These are phyloP conservation scores for Pyrus hybrid DNA, from an alignment of 331 rosid species.

Conservation along the genomic window DNA sequence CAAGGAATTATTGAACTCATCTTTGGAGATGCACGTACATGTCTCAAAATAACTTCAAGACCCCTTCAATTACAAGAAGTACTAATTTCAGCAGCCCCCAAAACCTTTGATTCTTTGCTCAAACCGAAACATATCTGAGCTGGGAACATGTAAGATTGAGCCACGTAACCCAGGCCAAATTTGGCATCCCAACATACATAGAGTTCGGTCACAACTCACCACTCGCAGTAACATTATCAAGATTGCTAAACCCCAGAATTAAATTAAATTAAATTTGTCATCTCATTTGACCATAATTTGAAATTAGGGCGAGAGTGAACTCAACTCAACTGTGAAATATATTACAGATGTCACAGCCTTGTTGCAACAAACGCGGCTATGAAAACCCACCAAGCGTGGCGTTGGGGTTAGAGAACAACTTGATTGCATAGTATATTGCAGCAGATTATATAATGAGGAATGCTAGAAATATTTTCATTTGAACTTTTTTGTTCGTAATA, in stretches of 20 bases:
- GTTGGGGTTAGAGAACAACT: slow-evolving; percentile 18
- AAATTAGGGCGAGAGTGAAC: neutral
- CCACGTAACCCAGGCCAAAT: slow-evolving; percentile 12
- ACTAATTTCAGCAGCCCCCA: neutral
- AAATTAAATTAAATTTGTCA: neutral
- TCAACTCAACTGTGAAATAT: neutral
- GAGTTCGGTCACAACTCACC: neutral
- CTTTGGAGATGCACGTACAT: no score
- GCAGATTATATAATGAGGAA: neutral
- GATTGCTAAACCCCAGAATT: slow-evolving; percentile 10
- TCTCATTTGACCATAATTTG: neutral
- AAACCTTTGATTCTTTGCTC: neutral
- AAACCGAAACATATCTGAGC: neutral
- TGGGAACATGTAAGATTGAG: neutral
- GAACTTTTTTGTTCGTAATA: no score
- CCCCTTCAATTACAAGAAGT: no score
- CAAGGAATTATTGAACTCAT: no score
- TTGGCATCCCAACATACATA: slow-evolving; percentile 9
- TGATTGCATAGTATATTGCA: neutral
- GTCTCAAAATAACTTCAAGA: no score
- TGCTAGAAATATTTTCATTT: no score
- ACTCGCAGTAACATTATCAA: slow-evolving; percentile 1
- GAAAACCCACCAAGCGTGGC: slow-evolving; percentile 17
- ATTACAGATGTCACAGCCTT: slow-evolving; percentile 4
- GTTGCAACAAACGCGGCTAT: neutral